Evolutionary conservation across 495 filamentous ascomycete species (phyloP), one percentile per base, ranked within the genome.

Genomic region (Clavariopsis aquatica): DNA sequence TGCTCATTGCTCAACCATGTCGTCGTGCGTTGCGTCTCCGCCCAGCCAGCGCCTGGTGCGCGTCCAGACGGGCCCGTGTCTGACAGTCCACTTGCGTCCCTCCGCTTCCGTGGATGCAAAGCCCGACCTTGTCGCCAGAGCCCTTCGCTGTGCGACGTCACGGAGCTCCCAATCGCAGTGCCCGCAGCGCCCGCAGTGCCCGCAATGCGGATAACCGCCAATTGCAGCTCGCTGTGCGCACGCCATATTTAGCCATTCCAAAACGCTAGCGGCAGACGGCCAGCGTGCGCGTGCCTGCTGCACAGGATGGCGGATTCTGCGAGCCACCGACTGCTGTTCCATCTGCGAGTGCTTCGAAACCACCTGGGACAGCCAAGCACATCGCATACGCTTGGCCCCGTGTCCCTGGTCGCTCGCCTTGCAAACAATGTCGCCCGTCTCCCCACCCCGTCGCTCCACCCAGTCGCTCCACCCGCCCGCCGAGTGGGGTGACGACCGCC

Each of bases 401-500:
- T n/a, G 8, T n/a, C 38, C 3, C 31, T 13, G 31, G 6, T 36
- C 38, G 38, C n/a, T 43, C 38, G 8, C 5, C 15, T n/a, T 43
- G 6, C 38, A n/a, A 43, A 43, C 38, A 43, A 43, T 9, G 8
- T n/a, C 38, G n/a, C 9, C 38, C 31, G 31, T 36, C 31, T 36
- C 31, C 13, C 31, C 13, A 43, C 4, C 6, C 34, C 28, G 24
- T 26, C 49, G 5, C 29, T 29, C 51, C 17, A 57, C 60, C 4
- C 34, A 24, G 22, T 57, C 45, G 29, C 28, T 47, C 62, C 62
- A 53, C 53, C 55, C 22, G 55, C 41, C 31, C 38, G 47, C 28
- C 47, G 49, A 43, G 53, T 26, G 43, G 36, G 22, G 51, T 55
- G 38, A 65, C 68, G 65, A 70, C 64, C 63, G 70, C 24, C 38